phyloP scores from a whole-genome alignment of 2,329 filamentous ascomycete species.

The Diaporthe sp. region DNA sequence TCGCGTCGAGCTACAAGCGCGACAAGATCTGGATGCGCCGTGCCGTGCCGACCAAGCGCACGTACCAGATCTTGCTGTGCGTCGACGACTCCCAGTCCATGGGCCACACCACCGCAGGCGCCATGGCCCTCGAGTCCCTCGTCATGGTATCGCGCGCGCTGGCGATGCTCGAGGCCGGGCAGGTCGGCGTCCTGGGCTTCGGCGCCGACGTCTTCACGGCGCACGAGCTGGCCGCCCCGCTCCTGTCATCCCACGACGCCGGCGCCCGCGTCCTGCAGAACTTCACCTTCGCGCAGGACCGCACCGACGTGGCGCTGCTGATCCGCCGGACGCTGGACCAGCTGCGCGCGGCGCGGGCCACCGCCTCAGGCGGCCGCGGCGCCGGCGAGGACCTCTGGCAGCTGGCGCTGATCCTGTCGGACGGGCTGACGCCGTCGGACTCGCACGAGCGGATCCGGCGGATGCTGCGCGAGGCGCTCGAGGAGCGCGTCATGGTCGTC shows the following conservation, averaged over 20 bases:
- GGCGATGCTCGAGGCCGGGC: conserved; percentile 93
- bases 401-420: conserved; percentile 90
- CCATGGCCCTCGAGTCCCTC: conserved; percentile 91
- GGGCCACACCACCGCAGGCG: conserved; percentile 82
- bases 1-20: conserved; percentile 96
- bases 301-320: conserved; percentile 87
- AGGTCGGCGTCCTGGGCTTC: conserved; percentile 93
- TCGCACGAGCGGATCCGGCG: conserved; percentile 87
- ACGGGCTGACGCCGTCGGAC: conserved; percentile 87
- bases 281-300: conserved; percentile 87
- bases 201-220: conserved; percentile 87
- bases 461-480: conserved; percentile 87
- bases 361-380: conserved; percentile 56
- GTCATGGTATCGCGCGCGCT: conserved; percentile 91
- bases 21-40: conserved; percentile 99
- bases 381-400: conserved; percentile 85
- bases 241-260: conserved; percentile 82
- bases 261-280: conserved; percentile 87
- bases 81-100: conserved; percentile 97
- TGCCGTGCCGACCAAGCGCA: conserved; percentile 89
- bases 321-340: conserved; percentile 83
- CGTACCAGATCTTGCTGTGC: conserved; percentile 97
- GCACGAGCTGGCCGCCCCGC: conserved; percentile 85
- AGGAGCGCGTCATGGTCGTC: conserved; percentile 97
- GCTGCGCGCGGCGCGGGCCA: conserved; percentile 81